Conservation (phyloP, 257 asterid species). For the Nicotiana obtusifolia region DNA sequence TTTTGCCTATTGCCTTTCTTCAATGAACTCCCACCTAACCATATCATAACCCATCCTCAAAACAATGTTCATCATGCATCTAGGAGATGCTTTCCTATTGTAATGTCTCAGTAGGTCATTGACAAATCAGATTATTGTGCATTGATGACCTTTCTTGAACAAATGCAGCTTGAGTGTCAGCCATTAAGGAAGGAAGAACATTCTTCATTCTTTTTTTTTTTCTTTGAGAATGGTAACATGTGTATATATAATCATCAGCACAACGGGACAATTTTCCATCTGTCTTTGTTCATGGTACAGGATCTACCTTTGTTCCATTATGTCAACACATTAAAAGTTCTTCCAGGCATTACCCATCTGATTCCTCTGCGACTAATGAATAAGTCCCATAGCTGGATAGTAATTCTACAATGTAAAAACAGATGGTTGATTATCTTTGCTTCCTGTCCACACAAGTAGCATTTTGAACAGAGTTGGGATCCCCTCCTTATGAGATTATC, state of each 20-base stretch:
- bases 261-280: not conserved
- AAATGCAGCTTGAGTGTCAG: no score
- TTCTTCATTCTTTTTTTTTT: no score
- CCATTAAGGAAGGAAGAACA: no score
- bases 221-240: not conserved
- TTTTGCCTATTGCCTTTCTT: no score
- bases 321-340: not conserved
- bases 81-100: no score
- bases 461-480: not conserved
- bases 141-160: no score
- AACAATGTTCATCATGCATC: no score
- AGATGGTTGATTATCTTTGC: not conserved
- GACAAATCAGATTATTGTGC: no score
- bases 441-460: not conserved
- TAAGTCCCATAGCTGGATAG: not conserved
- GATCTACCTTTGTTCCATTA: not conserved
- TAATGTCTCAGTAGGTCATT: no score
- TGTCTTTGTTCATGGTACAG: not conserved
- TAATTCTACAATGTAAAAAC: not conserved
- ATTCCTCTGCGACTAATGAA: no score
- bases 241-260: not conserved
- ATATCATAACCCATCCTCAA: no score
- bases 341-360: not conserved
- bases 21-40: no score
- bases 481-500: not conserved